Base-by-base conservation (phyloP, 352 stramenopile genomes). In the Pythium folliculosum region DNA sequence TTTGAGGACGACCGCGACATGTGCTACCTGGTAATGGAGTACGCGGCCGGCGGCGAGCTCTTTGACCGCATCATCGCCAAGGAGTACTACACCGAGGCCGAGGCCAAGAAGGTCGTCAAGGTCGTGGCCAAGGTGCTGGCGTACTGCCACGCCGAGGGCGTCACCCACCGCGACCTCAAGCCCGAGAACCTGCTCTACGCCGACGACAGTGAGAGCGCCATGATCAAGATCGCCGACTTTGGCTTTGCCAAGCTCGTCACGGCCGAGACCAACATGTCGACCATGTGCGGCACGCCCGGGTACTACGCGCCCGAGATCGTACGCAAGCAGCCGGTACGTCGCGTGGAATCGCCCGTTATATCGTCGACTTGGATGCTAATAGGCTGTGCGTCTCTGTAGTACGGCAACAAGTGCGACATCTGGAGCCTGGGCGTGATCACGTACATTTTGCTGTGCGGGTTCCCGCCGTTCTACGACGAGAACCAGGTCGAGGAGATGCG, bases 271-370 rank as follows among this genome's bases (percentile, higher is more conserved):
- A 88, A 91, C 52, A 93, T 97, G 79, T 89, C 79, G 16, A 97
- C 90, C 1, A 94, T 92, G 76, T 96, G 87, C 53, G 90, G 90
- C 35, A 99, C 97, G 23, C 96, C 96, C 5, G 96, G 96, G 16
- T 99, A 99, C 79, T 97, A 98, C 52, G 97, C 97, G 0, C 95
- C 97, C 1, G 97, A 99, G 78, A 94, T 97, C 55, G 97, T 99
- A 73, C 78, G 98, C 37, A 92, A 97, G 64, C 84, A 96, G 59
- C 82, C 86, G 54, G 77, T 88, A 63, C 38, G 67, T 71, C 48
- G 45, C 14, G 5, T 7, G 49, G 5, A 22, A 55, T 52, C 17
- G 47, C 35, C 35, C 6, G 35, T 6, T 40, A 40, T 12, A 40
- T 6, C 12, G 35, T 40, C 35, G 35, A 40, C 35, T 40, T 40